Evolutionary conservation across 495 filamentous ascomycete species (phyloP), one percentile per base, ranked within the genome.

Genomic region (Penicillium coprophilum): DNA sequence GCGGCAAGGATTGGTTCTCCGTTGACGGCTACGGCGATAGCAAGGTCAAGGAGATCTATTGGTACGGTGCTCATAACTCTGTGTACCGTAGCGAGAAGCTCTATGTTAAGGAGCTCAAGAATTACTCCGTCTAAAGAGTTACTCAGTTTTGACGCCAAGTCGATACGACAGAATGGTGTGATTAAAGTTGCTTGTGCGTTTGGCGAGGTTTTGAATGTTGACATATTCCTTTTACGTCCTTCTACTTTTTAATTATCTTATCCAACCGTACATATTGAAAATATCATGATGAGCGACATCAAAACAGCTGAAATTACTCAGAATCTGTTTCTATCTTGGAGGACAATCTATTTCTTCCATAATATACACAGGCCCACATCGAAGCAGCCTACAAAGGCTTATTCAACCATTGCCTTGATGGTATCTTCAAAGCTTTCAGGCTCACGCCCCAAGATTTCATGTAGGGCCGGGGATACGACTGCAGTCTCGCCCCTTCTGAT

Each of bases 401-500:
- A 59, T 27, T 46, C 31, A 27, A 61, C 38, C 31, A 68, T 34
- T n/a, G 21, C 49, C 24, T 53, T 61, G 11, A 75, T 58, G 2
- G 64, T 71, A 5, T 50, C 59, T 45, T 71, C 69, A 52, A 63
- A 75, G 3, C 24, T 46, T 51, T 75, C 71, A 8, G 76, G 77
- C 64, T 67, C 59, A 20, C 77, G 57, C 4, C 75, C 76, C 30
- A 82, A 46, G 31, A 76, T 64, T 27, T 69, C 61, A 47, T 57
- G 55, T 34, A 80, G 49, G 39, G 64, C 55, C 2, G 53, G 46
- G 4, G 70, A 68, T 6, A 73, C 69, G 31, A 67, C 62, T 4
- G 68, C 75, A 30, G 74, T 68, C 58, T 80, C 76, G 0, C 77
- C 79, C 3, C 54, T 59, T 27, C 58, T 51, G 36, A 82, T 73